phyloP scores from a whole-genome alignment of 164 flowering plant species.

The Echeveria elegans region DNA sequence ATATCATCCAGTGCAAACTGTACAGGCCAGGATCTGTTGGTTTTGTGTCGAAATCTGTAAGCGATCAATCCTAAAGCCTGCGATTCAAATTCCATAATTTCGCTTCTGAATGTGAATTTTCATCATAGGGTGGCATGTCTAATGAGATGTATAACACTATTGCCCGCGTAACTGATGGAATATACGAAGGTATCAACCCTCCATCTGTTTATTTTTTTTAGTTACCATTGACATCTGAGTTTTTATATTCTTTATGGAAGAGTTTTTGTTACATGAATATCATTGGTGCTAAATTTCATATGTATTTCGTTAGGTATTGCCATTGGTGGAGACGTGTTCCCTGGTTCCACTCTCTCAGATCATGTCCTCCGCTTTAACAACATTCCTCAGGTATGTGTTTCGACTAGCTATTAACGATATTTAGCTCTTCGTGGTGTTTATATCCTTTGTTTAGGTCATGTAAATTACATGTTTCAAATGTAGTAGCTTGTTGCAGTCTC shows the following conservation, averaged over 20 bases:
- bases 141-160: constrained; percentile 88
- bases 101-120: neutral
- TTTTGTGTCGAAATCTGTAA: constrained; percentile 95
- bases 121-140: constrained; percentile 94
- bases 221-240: neutral
- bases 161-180: constrained; percentile 98
- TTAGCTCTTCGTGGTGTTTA: too few species aligned
- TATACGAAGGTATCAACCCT: constrained; percentile 67
- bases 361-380: constrained; percentile 92
- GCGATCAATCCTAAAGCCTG: constrained; percentile 17
- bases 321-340: constrained; percentile 99
- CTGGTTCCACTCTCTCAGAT: constrained; percentile 96
- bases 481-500: neutral
- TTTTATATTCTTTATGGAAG: constrained; percentile 2
- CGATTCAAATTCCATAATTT: neutral
- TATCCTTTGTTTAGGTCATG: too few species aligned
- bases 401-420: neutral
- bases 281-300: too few species aligned
- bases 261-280: neutral
- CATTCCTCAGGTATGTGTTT: constrained; percentile 72
- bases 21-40: constrained; percentile 99
- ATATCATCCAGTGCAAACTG: constrained; percentile 91
- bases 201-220: neutral
- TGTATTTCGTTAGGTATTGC: constrained; percentile 73
- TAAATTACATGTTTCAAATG: too few species aligned